phyloP scores from a whole-genome alignment of 768 basidiomycete genomes.

The Inosperma sp. region DNA sequence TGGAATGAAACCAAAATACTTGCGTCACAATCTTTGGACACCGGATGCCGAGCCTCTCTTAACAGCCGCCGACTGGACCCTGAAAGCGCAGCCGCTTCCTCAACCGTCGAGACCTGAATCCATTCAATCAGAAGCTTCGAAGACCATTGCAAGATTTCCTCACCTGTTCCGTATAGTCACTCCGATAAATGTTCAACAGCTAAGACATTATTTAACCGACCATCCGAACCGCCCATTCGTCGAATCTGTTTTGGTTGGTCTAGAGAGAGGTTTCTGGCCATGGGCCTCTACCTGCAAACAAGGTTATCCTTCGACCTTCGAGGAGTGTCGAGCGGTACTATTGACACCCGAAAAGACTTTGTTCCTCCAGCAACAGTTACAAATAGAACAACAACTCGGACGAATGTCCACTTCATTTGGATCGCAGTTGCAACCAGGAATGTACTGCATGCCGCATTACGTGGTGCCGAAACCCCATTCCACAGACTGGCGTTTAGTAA shows the following conservation, averaged over 20 bases:
- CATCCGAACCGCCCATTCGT: constrained; percentile 44
- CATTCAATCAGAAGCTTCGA: constrained; percentile 12
- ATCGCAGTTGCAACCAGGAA: constrained; percentile 29
- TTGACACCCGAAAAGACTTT: background rate
- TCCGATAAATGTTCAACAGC: constrained; percentile 17
- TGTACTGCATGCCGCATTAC: constrained; percentile 39
- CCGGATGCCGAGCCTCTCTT: background rate
- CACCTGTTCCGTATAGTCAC: constrained; percentile 34
- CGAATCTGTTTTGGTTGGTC: constrained; percentile 23
- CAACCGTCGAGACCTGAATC: constrained; percentile 20
- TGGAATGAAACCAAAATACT: background rate
- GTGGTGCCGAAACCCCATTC: too few relatives aligned
- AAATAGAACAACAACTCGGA: too few relatives aligned
- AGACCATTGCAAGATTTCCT: constrained; percentile 25
- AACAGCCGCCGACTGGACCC: background rate
- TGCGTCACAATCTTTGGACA: constrained; percentile 4
- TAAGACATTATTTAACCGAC: constrained; percentile 14
- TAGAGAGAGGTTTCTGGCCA: constrained; percentile 43
- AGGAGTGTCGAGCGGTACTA: too few relatives aligned
- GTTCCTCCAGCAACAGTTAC: background rate
- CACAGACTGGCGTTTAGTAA: constrained; percentile 33
- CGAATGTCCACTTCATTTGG: background rate
- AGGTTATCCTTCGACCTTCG: constrained; percentile 19
- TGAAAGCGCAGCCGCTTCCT: too few relatives aligned
- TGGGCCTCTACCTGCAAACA: constrained; percentile 24